Conservation (phyloP, 1,139 yeast species). For the Geotrichum australiense region DNA sequence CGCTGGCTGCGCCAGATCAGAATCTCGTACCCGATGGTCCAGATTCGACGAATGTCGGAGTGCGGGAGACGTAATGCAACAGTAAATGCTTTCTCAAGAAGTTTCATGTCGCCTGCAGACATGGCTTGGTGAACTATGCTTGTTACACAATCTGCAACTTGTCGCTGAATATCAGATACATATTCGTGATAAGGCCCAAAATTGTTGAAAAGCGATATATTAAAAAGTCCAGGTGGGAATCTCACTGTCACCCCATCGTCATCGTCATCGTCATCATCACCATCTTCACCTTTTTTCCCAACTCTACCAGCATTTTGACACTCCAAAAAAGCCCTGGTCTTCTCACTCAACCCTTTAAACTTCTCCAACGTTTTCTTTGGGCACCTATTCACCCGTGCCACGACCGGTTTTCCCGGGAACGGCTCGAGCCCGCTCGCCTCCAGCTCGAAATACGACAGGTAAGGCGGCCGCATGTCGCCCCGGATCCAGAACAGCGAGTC, state of each 20-base stretch:
- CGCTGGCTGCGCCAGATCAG: conserved; percentile 22
- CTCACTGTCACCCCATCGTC: too few species aligned
- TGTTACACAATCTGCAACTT: not conserved
- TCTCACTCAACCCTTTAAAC: not conserved
- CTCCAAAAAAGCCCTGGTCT: not conserved
- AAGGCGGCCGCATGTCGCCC: not conserved
- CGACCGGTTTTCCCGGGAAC: not conserved
- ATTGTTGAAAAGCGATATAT: too few species aligned
- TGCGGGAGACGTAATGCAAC: conserved; percentile 37
- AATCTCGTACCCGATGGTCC: conserved; percentile 44
- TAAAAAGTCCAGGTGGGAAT: too few species aligned
- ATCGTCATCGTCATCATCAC: too few species aligned
- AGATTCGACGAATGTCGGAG: conserved; percentile 40
- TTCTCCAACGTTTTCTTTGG: not conserved
- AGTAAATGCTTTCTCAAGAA: conserved; percentile 40
- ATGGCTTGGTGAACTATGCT: not conserved
- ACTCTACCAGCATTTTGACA: too few species aligned
- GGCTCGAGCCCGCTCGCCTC: not conserved
- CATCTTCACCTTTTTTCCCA: too few species aligned
- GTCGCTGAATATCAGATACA: too few species aligned
- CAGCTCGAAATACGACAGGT: not conserved
- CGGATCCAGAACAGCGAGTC: not conserved
- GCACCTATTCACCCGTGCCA: not conserved
- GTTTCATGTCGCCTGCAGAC: not conserved
- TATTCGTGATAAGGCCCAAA: too few species aligned